These are phyloP conservation scores for Sonneratia caseolaris DNA, from an alignment of 345 rosid species.

Conservation along the genomic window DNA sequence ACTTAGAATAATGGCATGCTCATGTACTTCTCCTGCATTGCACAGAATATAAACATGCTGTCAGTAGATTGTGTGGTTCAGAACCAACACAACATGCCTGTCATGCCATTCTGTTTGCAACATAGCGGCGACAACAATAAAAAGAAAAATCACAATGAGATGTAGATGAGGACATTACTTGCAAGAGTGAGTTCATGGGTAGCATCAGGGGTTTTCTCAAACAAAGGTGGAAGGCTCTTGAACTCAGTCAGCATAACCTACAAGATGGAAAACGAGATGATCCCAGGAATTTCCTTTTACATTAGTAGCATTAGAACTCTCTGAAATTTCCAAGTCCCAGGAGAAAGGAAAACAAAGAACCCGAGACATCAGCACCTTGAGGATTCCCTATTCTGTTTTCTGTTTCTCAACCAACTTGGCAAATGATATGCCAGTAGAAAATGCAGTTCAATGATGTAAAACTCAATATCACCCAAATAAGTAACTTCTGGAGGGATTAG, in stretches of 20 bases:
- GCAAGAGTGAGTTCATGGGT: constrained; percentile 62
- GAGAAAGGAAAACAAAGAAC: not conserved
- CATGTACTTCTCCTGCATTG: constrained; percentile 71
- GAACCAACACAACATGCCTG: not conserved
- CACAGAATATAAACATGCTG: not conserved
- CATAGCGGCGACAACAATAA: not conserved
- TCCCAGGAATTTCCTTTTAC: not conserved
- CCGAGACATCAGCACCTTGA: not conserved
- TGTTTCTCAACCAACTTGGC: not conserved
- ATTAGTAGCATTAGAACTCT: not conserved
- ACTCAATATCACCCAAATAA: not conserved
- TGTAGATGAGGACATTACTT: constrained; percentile 28
- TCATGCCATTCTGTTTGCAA: not conserved
- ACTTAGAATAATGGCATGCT: constrained; percentile 85
- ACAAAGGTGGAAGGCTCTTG: constrained; percentile 81
- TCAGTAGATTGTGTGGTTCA: not conserved
- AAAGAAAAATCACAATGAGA: not conserved
- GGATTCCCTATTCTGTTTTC: not conserved
- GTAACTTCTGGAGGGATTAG: not conserved
- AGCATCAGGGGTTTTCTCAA: constrained; percentile 61
- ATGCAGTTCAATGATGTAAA: not conserved
- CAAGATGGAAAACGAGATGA: constrained; percentile 3
- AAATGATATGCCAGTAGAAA: not conserved
- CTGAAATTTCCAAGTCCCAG: not conserved
- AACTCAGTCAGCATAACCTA: constrained; percentile 76